Evolutionary conservation across 495 filamentous ascomycete genomes (phyloP).

Genomic region (Cryomyces minteri): DNA sequence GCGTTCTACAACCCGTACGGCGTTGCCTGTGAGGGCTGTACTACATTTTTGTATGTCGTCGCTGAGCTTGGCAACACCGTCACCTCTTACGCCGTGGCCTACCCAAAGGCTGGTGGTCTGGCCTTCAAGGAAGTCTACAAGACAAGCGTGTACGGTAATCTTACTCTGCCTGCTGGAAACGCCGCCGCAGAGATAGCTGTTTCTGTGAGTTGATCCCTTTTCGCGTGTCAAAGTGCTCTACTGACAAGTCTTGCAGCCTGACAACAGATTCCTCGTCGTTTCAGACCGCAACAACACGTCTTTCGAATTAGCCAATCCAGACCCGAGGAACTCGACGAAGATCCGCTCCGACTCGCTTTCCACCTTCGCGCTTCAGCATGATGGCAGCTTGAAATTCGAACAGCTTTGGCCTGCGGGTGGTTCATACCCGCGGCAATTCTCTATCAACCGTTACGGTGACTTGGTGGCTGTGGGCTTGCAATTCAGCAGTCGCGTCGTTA

Average conservation of each 20-base stretch:
- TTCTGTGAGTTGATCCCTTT: constrained; percentile 27
- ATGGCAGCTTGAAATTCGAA: constrained; percentile 15
- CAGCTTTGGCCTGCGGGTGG: constrained; percentile 23
- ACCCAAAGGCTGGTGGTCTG: constrained; percentile 10
- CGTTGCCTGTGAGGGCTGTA: constrained; percentile 4
- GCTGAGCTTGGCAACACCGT: constrained; percentile 16
- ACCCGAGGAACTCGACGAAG: constrained; percentile 10
- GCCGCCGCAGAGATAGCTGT: constrained; percentile 39
- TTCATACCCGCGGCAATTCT: constrained; percentile 21
- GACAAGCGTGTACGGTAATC: constrained; percentile 9
- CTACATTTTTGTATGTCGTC: constrained; percentile 16
- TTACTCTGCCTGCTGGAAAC: constrained; percentile 15
- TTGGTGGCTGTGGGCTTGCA: constrained; percentile 21
- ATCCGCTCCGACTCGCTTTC: constrained; percentile 25
- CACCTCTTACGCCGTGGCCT: constrained; percentile 14
- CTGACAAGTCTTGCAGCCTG: constrained; percentile 23
- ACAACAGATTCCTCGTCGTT: constrained; percentile 39
- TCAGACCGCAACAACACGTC: constrained; percentile 40
- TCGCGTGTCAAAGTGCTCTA: constrained; percentile 4
- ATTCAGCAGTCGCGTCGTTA: constrained; percentile 7
- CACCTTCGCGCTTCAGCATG: constrained; percentile 14
- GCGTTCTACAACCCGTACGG: constrained; percentile 18
- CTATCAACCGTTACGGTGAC: constrained; percentile 12
- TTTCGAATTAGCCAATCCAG: constrained; percentile 17
- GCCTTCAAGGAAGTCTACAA: constrained; percentile 12